Evolutionary conservation across 2,329 filamentous ascomycete genomes (phyloP), one percentile per base, ranked within the genome.

Genomic region (Scytalidium sp.): DNA sequence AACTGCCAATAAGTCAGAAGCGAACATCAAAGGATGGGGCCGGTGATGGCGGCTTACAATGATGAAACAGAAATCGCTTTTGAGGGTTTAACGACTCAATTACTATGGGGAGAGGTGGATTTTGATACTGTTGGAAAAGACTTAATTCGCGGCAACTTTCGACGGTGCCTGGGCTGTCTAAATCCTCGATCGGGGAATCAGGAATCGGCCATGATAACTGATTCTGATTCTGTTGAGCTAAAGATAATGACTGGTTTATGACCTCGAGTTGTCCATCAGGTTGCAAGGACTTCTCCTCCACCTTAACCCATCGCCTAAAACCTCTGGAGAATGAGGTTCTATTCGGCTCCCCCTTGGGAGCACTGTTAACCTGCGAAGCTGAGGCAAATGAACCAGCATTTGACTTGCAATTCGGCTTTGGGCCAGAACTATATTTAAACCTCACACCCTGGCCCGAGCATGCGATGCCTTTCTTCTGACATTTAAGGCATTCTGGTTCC

Each of bases 401-500:
- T 52, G 45, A 54, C 29, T 41, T 51, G 52, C 8, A 58, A 58
- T 41, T 44, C 54, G 47, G 22, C 50, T 53, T 54, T 55, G 67
- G 50, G 48, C 62, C 62, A 7, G 32, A 15, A 43, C 66, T 68
- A 39, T 71, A 70, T 13, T 66, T 66, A 42, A 68, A 70, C 8
- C 67, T 60, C 5, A 67, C 51, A 3, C 66, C 66, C 22, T 69
- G 58, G 0, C 70, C 70, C 1, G 70, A 72, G 53, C 70, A 72
- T 7, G 62, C 55, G 17, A 72, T 36, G 32, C 32, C 32, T n/a
- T 36, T 36, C 48, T 72, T 71, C 9, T 60, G 53, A 47, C 70
- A 73, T 45, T 72, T 72, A 19, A 58, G 52, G 49, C 70, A 73
- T 48, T 64, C 58, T 2, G 70, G 70, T 43, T 69, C 64, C 17